Conservation (phyloP, 495 filamentous ascomycete species). For the Aspergillus kassunensis region DNA sequence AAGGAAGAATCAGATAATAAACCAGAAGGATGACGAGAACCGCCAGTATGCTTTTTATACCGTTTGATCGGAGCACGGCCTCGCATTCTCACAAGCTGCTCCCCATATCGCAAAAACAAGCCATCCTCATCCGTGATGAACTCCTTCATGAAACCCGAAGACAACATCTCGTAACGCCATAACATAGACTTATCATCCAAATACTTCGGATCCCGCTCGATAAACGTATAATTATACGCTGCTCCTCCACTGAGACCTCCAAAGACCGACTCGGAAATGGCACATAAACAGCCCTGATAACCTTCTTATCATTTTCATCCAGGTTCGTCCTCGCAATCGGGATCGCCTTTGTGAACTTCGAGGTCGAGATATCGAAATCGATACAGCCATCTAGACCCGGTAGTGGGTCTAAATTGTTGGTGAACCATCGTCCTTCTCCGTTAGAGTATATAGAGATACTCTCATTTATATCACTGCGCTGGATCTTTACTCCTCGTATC, state of each 20-base stretch:
- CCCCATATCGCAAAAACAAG: not conserved
- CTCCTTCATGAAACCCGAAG: not conserved
- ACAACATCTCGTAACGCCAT: not conserved
- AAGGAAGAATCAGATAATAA: no score
- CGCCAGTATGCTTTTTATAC: no score
- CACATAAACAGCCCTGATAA: not conserved
- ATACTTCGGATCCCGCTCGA: no score
- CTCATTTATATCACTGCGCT: not conserved
- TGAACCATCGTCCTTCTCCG: not conserved
- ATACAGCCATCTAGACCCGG: not conserved
- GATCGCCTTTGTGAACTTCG: not conserved
- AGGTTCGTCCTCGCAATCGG: not conserved
- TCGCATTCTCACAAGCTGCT: not conserved
- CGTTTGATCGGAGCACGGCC: not conserved
- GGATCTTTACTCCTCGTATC: not conserved
- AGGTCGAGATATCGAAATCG: not conserved
- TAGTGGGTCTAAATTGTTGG: not conserved
- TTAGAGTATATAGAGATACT: not conserved
- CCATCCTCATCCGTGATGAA: not conserved
- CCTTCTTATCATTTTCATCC: not conserved
- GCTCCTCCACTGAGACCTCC: no score
- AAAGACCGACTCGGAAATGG: not conserved
- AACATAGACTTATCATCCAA: not conserved
- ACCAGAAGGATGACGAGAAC: no score
- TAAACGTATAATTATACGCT: no score